Conservation (phyloP, 495 filamentous ascomycete genomes). For the Talaromyces borbonicus region DNA sequence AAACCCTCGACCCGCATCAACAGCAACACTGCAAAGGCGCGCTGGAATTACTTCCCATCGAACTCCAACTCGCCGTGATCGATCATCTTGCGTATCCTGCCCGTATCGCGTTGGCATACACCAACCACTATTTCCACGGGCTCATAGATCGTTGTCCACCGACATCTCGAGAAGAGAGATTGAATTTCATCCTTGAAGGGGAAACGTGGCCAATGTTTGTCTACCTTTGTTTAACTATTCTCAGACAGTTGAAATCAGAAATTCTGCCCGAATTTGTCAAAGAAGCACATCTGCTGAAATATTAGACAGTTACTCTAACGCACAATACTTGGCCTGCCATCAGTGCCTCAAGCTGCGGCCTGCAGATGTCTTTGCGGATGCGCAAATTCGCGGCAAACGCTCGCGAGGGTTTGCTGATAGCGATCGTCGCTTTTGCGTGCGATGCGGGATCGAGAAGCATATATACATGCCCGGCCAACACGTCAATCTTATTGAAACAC, state of each 20-base stretch:
- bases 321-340: neutral
- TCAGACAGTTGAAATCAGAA: too few species aligned
- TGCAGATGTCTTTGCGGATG: neutral
- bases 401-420: constrained; percentile 1
- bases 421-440: constrained; percentile 4
- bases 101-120: constrained; percentile 5
- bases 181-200: neutral
- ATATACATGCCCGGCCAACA: constrained; percentile 4
- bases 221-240: too few species aligned
- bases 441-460: constrained; percentile 4
- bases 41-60: neutral
- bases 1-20: too few species aligned
- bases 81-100: constrained; percentile 3
- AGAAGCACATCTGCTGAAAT: too few species aligned
- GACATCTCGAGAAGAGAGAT: neutral
- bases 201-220: constrained; percentile 6
- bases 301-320: neutral
- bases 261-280: too few species aligned
- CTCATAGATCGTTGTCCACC: constrained; percentile 1
- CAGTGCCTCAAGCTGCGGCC: constrained; percentile 7
- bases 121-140: constrained; percentile 1
- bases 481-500: neutral
- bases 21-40: neutral
- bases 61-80: neutral
- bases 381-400: neutral